A percentile compares a stretch with the other conserved stretches of the same genome.
Evolutionary conservation across 148 eudicot genomes (phyloP).

Genomic region (Oxyria digyna): DNA sequence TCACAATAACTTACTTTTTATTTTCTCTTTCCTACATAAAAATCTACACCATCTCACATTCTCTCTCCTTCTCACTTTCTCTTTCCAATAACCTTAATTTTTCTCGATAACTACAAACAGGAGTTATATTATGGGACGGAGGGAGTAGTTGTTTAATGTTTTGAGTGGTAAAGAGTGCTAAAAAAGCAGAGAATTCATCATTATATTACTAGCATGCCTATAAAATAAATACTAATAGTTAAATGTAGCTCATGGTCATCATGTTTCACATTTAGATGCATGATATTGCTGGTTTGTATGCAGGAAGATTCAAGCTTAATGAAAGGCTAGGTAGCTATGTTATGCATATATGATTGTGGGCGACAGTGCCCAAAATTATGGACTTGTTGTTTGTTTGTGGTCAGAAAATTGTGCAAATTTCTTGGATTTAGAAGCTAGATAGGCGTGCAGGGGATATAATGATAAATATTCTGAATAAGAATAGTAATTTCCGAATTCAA

Average conservation of each 20-base stretch:
- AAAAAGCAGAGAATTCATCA: not conserved
- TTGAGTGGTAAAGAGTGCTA: not conserved
- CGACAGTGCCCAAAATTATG: conserved; percentile 11
- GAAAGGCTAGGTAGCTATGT: not conserved
- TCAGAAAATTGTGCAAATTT: conserved; percentile 11
- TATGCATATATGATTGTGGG: conserved; percentile 3
- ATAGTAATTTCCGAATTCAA: conserved; percentile 13
- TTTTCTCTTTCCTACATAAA: no score
- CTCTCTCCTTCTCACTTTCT: no score
- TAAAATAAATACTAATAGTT: not conserved
- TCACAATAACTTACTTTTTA: no score
- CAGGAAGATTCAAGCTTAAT: not conserved
- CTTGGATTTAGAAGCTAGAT: conserved; percentile 3
- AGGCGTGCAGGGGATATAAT: conserved; percentile 17
- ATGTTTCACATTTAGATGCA: not conserved
- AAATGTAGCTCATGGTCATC: not conserved
- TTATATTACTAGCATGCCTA: conserved; percentile 1
- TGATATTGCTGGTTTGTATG: not conserved
- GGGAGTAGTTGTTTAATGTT: no score
- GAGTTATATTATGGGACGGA: no score
- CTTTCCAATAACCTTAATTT: no score
- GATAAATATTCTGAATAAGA: conserved; percentile 8
- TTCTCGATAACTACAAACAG: no score
- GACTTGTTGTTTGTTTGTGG: conserved; percentile 8
- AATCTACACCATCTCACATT: no score